A percentile compares a stretch with the other conserved stretches of the same genome.
These are phyloP conservation scores for Thielaviopsis populi DNA, from an alignment of 2,329 filamentous ascomycete species.

Conservation along the genomic window DNA sequence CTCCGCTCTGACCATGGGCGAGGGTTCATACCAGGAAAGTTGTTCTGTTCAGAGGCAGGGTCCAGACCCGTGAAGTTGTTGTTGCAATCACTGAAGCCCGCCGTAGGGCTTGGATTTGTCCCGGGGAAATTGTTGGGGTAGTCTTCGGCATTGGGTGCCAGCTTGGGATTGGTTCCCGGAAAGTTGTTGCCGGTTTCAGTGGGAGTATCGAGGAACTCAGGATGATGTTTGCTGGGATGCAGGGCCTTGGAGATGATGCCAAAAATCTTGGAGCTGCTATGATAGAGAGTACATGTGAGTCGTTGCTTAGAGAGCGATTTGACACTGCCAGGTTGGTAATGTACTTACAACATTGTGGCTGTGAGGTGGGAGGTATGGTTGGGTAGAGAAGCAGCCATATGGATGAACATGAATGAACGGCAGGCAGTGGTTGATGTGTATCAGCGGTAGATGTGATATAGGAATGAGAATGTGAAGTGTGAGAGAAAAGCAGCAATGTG, in stretches of 20 bases:
- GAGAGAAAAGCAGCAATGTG: not conserved
- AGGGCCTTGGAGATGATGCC: constrained; percentile 11
- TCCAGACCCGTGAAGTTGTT: constrained; percentile 15
- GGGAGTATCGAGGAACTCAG: not conserved
- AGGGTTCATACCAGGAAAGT: constrained; percentile 15
- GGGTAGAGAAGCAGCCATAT: not conserved
- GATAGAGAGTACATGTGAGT: not conserved
- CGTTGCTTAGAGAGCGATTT: not conserved
- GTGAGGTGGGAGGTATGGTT: not conserved
- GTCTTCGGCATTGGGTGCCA: not conserved
- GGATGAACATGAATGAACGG: not conserved
- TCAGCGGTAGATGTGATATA: not conserved
- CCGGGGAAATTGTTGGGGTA: constrained; percentile 15
- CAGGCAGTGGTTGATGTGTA: not conserved
- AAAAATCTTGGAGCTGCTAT: constrained; percentile 7
- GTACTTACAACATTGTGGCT: constrained; percentile 13
- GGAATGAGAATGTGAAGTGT: not conserved
- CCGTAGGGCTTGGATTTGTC: constrained; percentile 1
- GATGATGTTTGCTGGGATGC: not conserved
- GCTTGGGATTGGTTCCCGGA: constrained; percentile 15
- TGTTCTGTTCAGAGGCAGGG: not conserved
- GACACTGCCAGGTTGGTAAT: not conserved
- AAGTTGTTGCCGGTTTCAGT: constrained; percentile 18
- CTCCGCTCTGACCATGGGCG: not conserved
- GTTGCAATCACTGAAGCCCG: not conserved